Conservation (phyloP, 495 filamentous ascomycete genomes). For the Umbilicaria muhlenbergii region DNA sequence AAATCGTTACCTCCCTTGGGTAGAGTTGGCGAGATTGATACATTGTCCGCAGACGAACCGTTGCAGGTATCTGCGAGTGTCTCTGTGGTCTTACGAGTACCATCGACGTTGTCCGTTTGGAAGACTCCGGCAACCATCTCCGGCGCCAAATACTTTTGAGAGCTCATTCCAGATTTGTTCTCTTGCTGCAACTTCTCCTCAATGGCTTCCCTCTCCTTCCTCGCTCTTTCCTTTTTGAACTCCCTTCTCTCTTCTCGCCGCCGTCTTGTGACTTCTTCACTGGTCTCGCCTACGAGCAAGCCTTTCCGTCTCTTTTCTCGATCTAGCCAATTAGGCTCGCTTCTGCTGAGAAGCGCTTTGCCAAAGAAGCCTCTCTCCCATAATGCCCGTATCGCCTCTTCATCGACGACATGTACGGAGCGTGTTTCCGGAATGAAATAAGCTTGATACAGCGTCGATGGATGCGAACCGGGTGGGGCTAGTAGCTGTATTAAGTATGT, state of each 20-base stretch:
- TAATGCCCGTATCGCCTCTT: constrained; percentile 54
- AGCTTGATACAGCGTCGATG: constrained; percentile 46
- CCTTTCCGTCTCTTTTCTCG: constrained; percentile 61
- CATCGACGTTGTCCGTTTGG: neutral
- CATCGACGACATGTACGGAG: constrained; percentile 73
- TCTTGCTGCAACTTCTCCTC: constrained; percentile 53
- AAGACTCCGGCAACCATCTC: no score
- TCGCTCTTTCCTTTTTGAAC: constrained; percentile 82
- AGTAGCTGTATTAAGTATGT: constrained; percentile 60
- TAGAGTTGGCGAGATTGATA: no score
- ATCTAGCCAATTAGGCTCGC: constrained; percentile 84
- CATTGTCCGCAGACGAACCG: no score
- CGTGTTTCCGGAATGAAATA: constrained; percentile 65
- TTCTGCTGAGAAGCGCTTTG: constrained; percentile 81
- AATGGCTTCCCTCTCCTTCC: constrained; percentile 63
- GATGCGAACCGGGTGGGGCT: constrained; percentile 49
- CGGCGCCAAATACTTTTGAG: no score
- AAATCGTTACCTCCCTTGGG: no score
- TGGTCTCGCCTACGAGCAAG: constrained; percentile 42
- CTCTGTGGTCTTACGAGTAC: neutral
- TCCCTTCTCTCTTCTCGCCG: constrained; percentile 65
- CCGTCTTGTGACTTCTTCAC: constrained; percentile 62
- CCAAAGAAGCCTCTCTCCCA: constrained; percentile 97
- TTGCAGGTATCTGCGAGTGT: neutral
- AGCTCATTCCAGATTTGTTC: neutral